These are phyloP conservation scores for Rhododendron griersonianum DNA, from an alignment of 148 eudicot genomes.

Conservation along the genomic window DNA sequence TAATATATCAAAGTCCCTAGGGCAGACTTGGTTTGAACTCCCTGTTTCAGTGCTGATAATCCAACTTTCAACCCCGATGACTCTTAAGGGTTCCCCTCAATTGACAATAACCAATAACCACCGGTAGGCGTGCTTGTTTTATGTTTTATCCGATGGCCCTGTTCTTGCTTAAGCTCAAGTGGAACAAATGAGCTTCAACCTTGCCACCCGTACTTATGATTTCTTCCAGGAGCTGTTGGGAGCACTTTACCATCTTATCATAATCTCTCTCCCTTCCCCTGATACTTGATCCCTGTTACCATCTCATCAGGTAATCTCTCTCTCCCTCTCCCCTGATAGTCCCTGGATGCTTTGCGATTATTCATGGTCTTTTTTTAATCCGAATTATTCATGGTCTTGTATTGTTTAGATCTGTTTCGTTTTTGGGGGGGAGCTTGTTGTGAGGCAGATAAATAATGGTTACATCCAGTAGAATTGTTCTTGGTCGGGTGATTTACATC, in stretches of 20 bases:
- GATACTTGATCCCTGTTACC: neutral
- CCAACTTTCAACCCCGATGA: neutral
- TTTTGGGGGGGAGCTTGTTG: neutral
- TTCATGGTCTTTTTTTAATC: no score
- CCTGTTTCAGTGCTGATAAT: no score
- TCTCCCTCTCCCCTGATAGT: neutral
- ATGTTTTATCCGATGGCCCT: neutral
- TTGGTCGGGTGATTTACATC: neutral
- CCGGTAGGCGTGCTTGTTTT: neutral
- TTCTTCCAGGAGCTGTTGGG: neutral
- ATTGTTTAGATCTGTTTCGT: neutral
- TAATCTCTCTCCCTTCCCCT: neutral
- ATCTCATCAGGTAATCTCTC: neutral
- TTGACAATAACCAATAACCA: no score
- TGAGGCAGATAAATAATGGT: neutral
- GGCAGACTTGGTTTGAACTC: no score
- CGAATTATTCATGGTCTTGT: neutral
- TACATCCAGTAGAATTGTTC: neutral
- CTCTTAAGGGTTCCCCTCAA: neutral
- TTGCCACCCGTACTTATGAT: neutral
- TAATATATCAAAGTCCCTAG: no score
- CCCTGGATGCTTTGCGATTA: neutral
- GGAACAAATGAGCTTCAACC: neutral
- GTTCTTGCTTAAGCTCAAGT: no score
- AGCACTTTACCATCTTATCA: neutral